Conservation (phyloP, 106 monocot genomes). For the Gastrodia elata region DNA sequence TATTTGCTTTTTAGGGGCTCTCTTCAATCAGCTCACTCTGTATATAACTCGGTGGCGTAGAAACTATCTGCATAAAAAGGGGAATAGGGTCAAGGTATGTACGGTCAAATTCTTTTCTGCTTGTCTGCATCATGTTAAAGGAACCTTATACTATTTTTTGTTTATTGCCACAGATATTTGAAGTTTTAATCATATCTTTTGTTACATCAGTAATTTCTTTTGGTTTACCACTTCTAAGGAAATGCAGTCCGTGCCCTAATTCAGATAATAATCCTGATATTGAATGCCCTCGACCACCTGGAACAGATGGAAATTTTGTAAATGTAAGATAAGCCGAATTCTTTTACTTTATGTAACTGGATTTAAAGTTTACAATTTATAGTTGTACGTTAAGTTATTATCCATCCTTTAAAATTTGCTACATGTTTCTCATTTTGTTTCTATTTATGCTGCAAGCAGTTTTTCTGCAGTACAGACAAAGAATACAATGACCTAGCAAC, state of each 20-base stretch:
- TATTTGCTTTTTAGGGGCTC: constrained; percentile 52
- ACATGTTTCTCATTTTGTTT: neutral
- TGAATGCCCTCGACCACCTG: constrained; percentile 94
- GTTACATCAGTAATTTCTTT: constrained; percentile 84
- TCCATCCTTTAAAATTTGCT: neutral
- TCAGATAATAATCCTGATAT: constrained; percentile 60
- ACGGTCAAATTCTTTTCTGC: neutral
- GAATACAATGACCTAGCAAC: constrained; percentile 99
- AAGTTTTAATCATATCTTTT: constrained; percentile 85
- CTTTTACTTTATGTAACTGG: neutral
- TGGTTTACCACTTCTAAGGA: constrained; percentile 80
- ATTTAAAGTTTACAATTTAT: constrained; percentile 9
- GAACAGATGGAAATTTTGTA: constrained; percentile 93
- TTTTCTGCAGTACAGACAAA: constrained; percentile 73
- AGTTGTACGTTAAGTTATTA: neutral
- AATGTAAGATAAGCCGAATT: constrained; percentile 39
- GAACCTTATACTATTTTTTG: neutral
- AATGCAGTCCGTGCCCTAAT: constrained; percentile 86
- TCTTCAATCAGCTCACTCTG: constrained; percentile 97
- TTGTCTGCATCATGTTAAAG: neutral
- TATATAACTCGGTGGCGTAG: constrained; percentile 86
- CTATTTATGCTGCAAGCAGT: constrained; percentile 34
- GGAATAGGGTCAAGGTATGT: constrained; percentile 73
- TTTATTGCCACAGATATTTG: constrained; percentile 56
- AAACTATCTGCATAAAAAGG: constrained; percentile 83